Evolutionary conservation across 78 protist species (phyloP), one percentile per base, ranked within the genome.

Genomic region (Dictyostelium brefeldianum): DNA sequence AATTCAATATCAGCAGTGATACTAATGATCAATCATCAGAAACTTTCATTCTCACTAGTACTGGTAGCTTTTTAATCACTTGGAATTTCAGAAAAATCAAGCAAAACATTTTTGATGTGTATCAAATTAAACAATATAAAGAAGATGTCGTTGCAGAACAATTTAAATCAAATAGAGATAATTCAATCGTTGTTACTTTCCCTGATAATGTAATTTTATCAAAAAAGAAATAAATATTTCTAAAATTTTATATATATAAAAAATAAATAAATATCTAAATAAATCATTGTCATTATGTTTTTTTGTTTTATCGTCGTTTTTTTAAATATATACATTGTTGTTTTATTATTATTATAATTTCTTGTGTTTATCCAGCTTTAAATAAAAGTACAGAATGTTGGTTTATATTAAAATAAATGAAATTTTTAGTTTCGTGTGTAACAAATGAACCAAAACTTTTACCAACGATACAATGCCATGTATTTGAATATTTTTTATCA

Each of bases 381-480:
- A 84, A 93, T 62, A 93, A 46, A 51, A 93, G 67, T 54, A 95
- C 67, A 31, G 95, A 97, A 64, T 98, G 96, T 87, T 98, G 99
- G 25, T 99, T 99, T 41, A 99, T 87, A 93, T 98, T 98, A 92
- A 98, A 98, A 96, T 99, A 99, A 93, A 98, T 98, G 94, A 97
- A 99, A 91, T 97, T 97, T 97, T 98, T 98, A 11, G 99, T 98
- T 89, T 99, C 99, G 95, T 99, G 99, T 7, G 99, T 99, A 56
- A 99, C 99, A 80, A 97, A 98, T 22, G 99, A 98, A 62, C 99
- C 99, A 51, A 99, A 99, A 97, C 97, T 98, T 53, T 99, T 95
- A 71, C 99, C 99, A 22, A 99, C 99, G 17, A 99, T 96, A 97
- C 98, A 96, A 87, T 98, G 98, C 99, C 99, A 99, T 3, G 99